Evolutionary conservation across 192 early-diverging fungal genomes (phyloP).

Genomic region (Coemansia pectinata): DNA sequence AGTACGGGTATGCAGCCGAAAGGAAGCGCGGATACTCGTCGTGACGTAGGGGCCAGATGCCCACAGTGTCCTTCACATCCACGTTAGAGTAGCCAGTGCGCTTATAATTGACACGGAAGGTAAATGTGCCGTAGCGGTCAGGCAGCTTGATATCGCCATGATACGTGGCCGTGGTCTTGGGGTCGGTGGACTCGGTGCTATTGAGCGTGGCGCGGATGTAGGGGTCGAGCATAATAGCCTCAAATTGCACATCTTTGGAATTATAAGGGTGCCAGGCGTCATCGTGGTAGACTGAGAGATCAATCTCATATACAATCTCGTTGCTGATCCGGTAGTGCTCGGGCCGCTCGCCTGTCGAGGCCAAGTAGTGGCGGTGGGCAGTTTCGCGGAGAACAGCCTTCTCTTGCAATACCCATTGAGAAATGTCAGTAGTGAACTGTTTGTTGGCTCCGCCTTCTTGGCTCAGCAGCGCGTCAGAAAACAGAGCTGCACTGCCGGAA

Average conservation of each 20-base stretch:
- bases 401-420: conserved; percentile 92
- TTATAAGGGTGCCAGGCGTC: conserved; percentile 81
- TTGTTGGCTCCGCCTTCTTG: conserved; percentile 60
- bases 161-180: conserved; percentile 36
- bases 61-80: conserved; percentile 70
- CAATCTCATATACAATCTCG: conserved; percentile 84
- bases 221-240: conserved; percentile 96
- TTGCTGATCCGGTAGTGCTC: conserved; percentile 90
- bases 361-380: conserved; percentile 59
- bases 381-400: conserved; percentile 70
- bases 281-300: conserved; percentile 75
- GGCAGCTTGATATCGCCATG: conserved; percentile 69
- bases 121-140: conserved; percentile 97
- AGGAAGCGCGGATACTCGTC: conserved; percentile 96
- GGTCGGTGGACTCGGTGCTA: conserved; percentile 1
- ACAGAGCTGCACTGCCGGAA: conserved; percentile 78
- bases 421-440: conserved; percentile 71
- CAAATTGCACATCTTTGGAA: conserved; percentile 78
- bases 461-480: conserved; percentile 70
- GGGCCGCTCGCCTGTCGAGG: conserved; percentile 67
- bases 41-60: conserved; percentile 89
- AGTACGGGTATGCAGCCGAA: conserved; percentile 92
- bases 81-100: conserved; percentile 80
- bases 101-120: conserved; percentile 93
- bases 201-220: conserved; percentile 82